Conservation (phyloP, 805 yeast genomes). For the Metschnikowia amazonensis region DNA sequence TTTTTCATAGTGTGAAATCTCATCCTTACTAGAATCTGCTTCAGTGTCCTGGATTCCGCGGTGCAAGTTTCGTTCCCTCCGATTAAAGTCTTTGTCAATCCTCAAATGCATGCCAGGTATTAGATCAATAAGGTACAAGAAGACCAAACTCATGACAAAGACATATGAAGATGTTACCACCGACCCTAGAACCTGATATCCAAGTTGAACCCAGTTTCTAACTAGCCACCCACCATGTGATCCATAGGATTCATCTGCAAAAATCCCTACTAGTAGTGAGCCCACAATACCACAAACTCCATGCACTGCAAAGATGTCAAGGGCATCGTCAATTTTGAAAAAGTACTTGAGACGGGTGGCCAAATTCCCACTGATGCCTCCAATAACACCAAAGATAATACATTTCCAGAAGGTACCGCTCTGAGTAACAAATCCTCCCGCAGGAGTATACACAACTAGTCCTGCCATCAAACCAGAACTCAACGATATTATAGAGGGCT, state of each 20-base stretch:
- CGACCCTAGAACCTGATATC: constrained; percentile 37
- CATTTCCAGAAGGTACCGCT: constrained; percentile 38
- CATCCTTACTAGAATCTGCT: constrained; percentile 3
- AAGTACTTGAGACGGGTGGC: constrained; percentile 39
- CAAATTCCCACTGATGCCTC: constrained; percentile 34
- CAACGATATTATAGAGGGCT: constrained; percentile 37
- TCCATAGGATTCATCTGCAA: constrained; percentile 31
- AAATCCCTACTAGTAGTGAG: constrained; percentile 38
- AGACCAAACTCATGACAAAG: constrained; percentile 28
- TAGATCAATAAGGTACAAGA: constrained; percentile 34
- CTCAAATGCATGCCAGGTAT: constrained; percentile 41
- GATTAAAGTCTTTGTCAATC: constrained; percentile 38
- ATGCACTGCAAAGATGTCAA: constrained; percentile 43
- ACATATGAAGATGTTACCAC: constrained; percentile 34
- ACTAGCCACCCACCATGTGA: constrained; percentile 41
- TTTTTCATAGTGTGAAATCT: constrained; percentile 10
- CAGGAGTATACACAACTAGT: constrained; percentile 41
- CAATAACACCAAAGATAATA: constrained; percentile 37
- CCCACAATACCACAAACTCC: constrained; percentile 42
- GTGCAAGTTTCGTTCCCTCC: constrained; percentile 22
- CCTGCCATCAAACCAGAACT: constrained; percentile 41
- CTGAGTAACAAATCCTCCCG: constrained; percentile 38
- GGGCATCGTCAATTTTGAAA: constrained; percentile 39
- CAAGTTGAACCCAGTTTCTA: constrained; percentile 39
- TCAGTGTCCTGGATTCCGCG: constrained; percentile 5